Evolutionary conservation across 768 basidiomycete species (phyloP), one percentile per base, ranked within the genome.

Genomic region (Suillus cothurnatus): DNA sequence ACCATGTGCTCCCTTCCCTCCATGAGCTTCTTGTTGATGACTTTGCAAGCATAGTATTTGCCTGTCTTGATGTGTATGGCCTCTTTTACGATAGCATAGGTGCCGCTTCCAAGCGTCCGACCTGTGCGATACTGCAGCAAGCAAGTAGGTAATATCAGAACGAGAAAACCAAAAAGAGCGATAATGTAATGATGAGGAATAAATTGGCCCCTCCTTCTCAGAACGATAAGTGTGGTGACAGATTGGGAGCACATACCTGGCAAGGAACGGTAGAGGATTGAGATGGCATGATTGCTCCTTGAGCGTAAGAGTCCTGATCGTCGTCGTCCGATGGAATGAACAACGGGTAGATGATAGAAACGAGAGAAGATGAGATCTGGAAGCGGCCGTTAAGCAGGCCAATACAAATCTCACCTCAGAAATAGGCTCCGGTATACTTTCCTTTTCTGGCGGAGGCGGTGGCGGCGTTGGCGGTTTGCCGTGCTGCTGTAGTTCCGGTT

Each of bases 1-100:
- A 95, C 97, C 97, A 99, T 99, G 76, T 96, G 89, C 80, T 99
- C 97, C 68, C 97, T 84, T 6, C 97, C 97, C 75, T 97, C 93
- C 95, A 97, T 97, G 65, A 97, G 87, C 73, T 96, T 95, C 85
- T 99, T 99, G 88, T 97, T 98, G 81, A 98, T 95, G 72, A 99
- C 97, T 79, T 99, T 99, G 86, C 96, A 98, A 26, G 97, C 97
- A 82, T 91, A 99, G 80, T 96, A 97, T 77, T 97, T 86, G 26
- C 88, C 88, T 1, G 95, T 94, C 81, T 91, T 89, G 81, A 97
- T 90, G 73, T 97, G 94, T 31, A 96, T 92, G 53, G 95, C 95
- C 81, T 97, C 95, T 79, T 94, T 95, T 57, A 95, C 94, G 76
- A 95, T 94, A 66, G 94, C 94, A 73, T 97, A 98, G 50, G 95